Evolutionary conservation across 192 early-diverging fungal species (phyloP).

Genomic region (Pilobolus umbonatus): DNA sequence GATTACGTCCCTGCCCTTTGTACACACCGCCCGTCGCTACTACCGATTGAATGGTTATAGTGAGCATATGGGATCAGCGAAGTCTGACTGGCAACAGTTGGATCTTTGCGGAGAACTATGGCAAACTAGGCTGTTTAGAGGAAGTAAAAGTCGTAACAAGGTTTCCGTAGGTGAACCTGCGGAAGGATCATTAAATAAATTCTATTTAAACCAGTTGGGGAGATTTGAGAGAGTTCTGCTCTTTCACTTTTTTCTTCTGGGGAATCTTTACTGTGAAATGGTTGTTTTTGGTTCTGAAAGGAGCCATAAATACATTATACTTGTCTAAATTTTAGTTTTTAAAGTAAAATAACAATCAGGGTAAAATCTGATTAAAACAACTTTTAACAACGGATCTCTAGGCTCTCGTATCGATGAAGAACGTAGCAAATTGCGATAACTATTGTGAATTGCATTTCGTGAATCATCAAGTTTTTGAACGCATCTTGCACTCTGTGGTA

Average conservation of each 20-base stretch:
- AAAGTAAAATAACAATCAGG: background rate
- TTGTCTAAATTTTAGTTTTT: too few species aligned
- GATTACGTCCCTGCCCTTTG: slow-evolving; percentile 81
- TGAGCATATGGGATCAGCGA: slow-evolving; percentile 66
- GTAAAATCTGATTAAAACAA: slow-evolving; percentile 2
- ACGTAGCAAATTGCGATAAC: slow-evolving; percentile 10
- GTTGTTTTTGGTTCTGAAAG: background rate
- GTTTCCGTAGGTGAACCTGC: slow-evolving; percentile 76
- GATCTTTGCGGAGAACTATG: slow-evolving; percentile 51
- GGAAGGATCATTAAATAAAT: slow-evolving; percentile 55
- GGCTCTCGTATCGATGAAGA: slow-evolving; percentile 9
- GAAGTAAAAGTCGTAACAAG: slow-evolving; percentile 86
- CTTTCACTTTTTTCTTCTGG: background rate
- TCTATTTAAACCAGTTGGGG: too few species aligned
- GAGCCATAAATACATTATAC: too few species aligned
- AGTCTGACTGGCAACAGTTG: slow-evolving; percentile 46
- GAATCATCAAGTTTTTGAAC: slow-evolving; percentile 10
- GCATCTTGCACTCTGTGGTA: slow-evolving; percentile 5
- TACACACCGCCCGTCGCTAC: slow-evolving; percentile 75
- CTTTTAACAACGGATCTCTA: slow-evolving; percentile 8
- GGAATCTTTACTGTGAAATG: slow-evolving; percentile 11
- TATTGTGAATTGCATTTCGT: slow-evolving; percentile 8
- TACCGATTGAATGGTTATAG: slow-evolving; percentile 81
- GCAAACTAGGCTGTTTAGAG: slow-evolving; percentile 86
- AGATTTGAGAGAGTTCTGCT: background rate